These are phyloP conservation scores for Clarireedia sp. DNA, from an alignment of 2,329 filamentous ascomycete genomes.

Conservation along the genomic window DNA sequence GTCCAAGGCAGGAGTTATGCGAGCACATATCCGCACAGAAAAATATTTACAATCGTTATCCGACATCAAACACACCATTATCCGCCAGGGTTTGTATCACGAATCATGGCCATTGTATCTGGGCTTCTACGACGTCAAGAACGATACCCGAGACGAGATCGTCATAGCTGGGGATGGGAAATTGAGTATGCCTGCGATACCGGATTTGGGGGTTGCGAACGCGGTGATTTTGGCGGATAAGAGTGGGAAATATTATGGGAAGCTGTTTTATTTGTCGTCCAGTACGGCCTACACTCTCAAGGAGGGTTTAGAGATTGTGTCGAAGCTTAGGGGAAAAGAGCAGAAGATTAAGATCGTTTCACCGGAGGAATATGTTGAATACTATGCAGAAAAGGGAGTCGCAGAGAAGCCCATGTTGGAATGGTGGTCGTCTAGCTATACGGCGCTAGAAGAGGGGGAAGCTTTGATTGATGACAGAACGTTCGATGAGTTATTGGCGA, in stretches of 20 bases:
- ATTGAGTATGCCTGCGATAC: slow-evolving; percentile 21
- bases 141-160: slow-evolving; percentile 19
- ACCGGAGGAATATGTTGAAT: neutral
- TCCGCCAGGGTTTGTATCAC: slow-evolving; percentile 24
- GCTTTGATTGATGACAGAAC: neutral
- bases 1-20: slow-evolving; percentile 17
- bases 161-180: slow-evolving; percentile 23
- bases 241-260: neutral
- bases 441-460: neutral
- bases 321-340: neutral
- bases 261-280: neutral
- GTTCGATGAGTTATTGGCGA: neutral
- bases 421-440: neutral
- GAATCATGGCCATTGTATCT: slow-evolving; percentile 24
- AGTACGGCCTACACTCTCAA: neutral
- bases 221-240: slow-evolving; percentile 18
- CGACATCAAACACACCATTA: slow-evolving; percentile 16
- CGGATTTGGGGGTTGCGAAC: slow-evolving; percentile 19
- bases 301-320: neutral
- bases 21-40: slow-evolving; percentile 19
- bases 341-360: neutral
- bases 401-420: neutral
- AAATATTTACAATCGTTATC: slow-evolving; percentile 13
- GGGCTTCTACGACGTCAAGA: slow-evolving; percentile 15
- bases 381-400: neutral